These are phyloP conservation scores for Ustilago tritici DNA, from an alignment of 1,284 basidiomycete species.

Conservation along the genomic window DNA sequence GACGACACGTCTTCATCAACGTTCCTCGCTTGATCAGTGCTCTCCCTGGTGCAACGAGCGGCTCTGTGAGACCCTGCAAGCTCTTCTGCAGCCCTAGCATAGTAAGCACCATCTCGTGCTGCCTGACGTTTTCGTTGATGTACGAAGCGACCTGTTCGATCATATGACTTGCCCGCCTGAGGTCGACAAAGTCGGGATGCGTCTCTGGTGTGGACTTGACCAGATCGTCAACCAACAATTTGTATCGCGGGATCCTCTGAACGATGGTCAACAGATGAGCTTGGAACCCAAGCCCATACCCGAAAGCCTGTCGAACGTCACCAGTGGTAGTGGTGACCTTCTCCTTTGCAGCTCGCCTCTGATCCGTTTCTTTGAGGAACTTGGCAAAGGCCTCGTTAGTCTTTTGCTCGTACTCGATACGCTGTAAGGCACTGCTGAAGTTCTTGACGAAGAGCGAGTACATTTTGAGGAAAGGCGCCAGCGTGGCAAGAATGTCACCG, in stretches of 20 bases:
- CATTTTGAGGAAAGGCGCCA: constrained; percentile 69
- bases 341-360: constrained; percentile 31
- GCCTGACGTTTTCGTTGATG: constrained; percentile 67
- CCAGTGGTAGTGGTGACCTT: constrained; percentile 21
- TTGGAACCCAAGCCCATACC: constrained; percentile 65
- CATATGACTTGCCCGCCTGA: constrained; percentile 51
- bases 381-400: constrained; percentile 59
- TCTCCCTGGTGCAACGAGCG: constrained; percentile 64
- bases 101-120: constrained; percentile 66
- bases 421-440: constrained; percentile 63
- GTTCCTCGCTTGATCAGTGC: constrained; percentile 61
- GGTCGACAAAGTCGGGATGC: constrained; percentile 57
- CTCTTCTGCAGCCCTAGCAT: constrained; percentile 66
- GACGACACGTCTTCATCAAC: constrained; percentile 66
- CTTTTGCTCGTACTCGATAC: constrained; percentile 64
- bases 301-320: constrained; percentile 42
- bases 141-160: constrained; percentile 64
- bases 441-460: constrained; percentile 69
- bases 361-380: constrained; percentile 63
- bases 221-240: constrained; percentile 63
- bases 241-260: constrained; percentile 68
- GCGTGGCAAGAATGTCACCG: constrained; percentile 66
- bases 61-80: constrained; percentile 60
- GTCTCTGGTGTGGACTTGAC: constrained; percentile 59
- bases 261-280: constrained; percentile 67